Base-by-base conservation (phyloP, 2,329 filamentous ascomycete species). In the Trichoderma citrinoviride region DNA sequence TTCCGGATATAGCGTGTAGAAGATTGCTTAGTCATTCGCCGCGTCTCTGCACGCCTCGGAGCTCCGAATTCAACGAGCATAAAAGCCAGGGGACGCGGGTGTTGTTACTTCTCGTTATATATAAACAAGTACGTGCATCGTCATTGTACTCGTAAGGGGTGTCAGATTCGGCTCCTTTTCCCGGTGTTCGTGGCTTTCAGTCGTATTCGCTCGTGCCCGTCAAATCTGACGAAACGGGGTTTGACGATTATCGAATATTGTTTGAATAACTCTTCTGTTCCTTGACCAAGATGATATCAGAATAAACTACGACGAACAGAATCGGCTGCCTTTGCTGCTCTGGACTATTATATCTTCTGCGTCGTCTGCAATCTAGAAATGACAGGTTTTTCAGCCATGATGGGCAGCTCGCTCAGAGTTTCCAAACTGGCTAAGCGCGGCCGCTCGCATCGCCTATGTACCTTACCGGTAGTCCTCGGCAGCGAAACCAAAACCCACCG, bases 391-490 rank as follows among this genome's bases (percentile, higher is more conserved):
- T 21, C 40, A 44, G 8, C 49, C 37, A 33, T 62, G n/a, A n/a
- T 10, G 60, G 27, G 7, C 12, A 62, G 40, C 60, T 62, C 60
- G 49, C 60, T 62, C 60, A 62, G 60, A 54, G 37, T 46, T 62
- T 62, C 60, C 60, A 53, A 62, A 37, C 60, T 54, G 8, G 60
- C 60, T 49, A 62, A 62, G 60, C 60, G 60, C 25, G 60, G 23
- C 40, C 49, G 27, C 33, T 21, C 56, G n/a, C 14, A 10, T 37
- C 43, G 27, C 40, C n/a, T 37, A 37, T 46, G 12, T 21, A 21
- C 21, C 33, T 40, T 21, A 25, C 41, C 49, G 46, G 47, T 46
- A 33, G 14, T 50, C 47, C 27, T 43, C 49, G 43, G 55, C 47
- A 29, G 29, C 19, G 15, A 46, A 33, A 5, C n/a, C 19, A 23